Evolutionary conservation across 345 rosid species (phyloP), one percentile per base, ranked within the genome.

Genomic region (Eucalyptus pumila): DNA sequence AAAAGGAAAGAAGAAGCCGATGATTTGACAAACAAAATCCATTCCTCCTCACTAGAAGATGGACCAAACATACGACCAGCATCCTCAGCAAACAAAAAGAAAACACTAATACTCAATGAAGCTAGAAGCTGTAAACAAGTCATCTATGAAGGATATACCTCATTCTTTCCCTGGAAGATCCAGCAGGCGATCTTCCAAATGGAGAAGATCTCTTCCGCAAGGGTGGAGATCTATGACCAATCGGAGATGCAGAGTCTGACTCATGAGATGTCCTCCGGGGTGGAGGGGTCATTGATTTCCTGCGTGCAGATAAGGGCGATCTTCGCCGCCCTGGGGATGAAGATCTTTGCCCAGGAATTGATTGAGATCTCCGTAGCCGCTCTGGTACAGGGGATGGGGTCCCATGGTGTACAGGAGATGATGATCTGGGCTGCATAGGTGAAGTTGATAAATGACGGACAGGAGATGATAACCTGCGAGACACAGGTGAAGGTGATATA

Each of bases 231-330:
- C 93, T 91, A 85, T 32, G 94, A 6, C 65, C 93, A 67, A 87
- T 88, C 87, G 94, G 92, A 88, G 98, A 92, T 42, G 94, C 90
- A 88, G 96, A 96, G 83, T 92, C 92, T 12, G 93, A 93, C 50
- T 54, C 91, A 65, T 81, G 92, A 45, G 88, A 89, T 90, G 96
- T 95, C 88, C 92, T 93, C 86, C 88, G 91, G 37, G 16, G 90
- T 42, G 94, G 88, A 89, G 93, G 90, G 88, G 91, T 89, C 72
- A 92, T 90, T 27, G 95, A 92, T 88, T 93, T 95, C 93, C 89
- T 87, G 80, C 51, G 91, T 19, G 89, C 69, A 87, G 91, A 88
- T 44, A 86, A 16, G 67, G 96, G 93, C 76, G 97, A 93, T 58
- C 91, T 91, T 8, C 42, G 87, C 32, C 69, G 88, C 26, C 26